Percentiles rank a stretch among this genome's conserved stretches.
Evolutionary conservation across 108 stramenopile species (phyloP).

Genomic region (Skeletonema marinoi): DNA sequence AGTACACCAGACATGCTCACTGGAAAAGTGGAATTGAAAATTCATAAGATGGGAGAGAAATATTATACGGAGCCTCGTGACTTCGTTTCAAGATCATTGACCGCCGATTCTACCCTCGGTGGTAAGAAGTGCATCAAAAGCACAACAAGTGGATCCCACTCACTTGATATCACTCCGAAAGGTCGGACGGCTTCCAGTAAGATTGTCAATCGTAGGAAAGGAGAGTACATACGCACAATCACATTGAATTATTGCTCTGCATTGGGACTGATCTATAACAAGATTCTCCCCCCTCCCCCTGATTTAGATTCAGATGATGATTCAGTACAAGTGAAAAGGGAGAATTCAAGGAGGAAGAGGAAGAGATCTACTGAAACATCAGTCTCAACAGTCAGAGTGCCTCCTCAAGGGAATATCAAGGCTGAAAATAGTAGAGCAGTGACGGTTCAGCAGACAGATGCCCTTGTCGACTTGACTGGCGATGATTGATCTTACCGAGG

Average conservation of each 20-base stretch:
- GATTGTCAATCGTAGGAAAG: neutral
- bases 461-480: neutral
- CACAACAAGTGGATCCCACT: neutral
- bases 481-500: neutral
- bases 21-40: conserved; percentile 9
- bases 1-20: neutral
- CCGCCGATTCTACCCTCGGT: neutral
- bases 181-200: neutral
- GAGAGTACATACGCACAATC: conserved; percentile 1
- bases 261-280: conserved; percentile 16
- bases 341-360: neutral
- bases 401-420: neutral
- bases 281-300: conserved; percentile 7
- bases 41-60: neutral
- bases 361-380: neutral
- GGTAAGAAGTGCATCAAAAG: conserved; percentile 11
- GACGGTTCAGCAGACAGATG: neutral
- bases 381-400: no score
- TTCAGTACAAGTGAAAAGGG: no score
- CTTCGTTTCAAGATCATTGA: neutral
- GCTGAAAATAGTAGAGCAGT: neutral
- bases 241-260: conserved; percentile 33
- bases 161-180: neutral
- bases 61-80: neutral
- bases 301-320: neutral